Conservation (phyloP, 257 asterid genomes). For the Ajuga chamaepitys region DNA sequence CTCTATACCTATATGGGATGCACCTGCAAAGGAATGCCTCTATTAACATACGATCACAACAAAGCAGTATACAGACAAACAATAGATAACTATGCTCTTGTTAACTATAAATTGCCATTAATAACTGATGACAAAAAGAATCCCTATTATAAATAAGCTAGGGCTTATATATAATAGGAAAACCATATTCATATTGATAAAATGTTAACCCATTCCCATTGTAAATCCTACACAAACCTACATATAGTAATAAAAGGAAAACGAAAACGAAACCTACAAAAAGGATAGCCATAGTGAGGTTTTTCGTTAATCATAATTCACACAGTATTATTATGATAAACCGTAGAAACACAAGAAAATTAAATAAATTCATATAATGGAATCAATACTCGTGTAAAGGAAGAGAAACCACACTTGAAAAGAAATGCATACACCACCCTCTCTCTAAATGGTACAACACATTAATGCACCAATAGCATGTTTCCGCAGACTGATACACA, state of each 20-base stretch:
- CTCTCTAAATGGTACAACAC: neutral
- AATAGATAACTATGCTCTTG: neutral
- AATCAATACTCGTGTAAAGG: neutral
- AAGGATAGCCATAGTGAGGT: neutral
- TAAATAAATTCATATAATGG: neutral
- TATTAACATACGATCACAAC: neutral
- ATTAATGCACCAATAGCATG: neutral
- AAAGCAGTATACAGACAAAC: neutral
- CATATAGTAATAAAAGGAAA: neutral
- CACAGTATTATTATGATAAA: neutral
- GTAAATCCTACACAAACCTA: neutral
- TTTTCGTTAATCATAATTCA: neutral
- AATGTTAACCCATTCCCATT: neutral
- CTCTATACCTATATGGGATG: conserved; percentile 25
- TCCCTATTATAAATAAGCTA: neutral
- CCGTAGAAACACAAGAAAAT: neutral
- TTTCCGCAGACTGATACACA: neutral
- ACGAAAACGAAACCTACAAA: neutral
- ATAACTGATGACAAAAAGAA: neutral
- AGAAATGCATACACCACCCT: neutral
- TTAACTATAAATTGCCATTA: neutral
- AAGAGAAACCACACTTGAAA: neutral
- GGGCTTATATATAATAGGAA: neutral
- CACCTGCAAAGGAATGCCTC: conserved; percentile 15
- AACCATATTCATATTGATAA: neutral